Conservation (phyloP, 2,329 filamentous ascomycete genomes). For the Clonostachys rhizophaga region DNA sequence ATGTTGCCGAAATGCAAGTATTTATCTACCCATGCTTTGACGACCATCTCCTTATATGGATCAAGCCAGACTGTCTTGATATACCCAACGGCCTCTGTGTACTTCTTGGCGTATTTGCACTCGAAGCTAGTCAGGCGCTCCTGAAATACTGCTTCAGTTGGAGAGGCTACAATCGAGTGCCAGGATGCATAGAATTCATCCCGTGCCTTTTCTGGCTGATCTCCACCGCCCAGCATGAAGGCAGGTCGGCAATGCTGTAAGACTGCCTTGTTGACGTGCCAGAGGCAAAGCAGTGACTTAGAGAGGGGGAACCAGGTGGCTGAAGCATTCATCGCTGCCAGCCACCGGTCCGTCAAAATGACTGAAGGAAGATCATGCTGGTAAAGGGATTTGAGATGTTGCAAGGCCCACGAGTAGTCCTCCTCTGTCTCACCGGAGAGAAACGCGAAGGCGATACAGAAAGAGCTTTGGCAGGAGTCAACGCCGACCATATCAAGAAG, state of each 20-base stretch:
- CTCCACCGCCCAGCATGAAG: not conserved
- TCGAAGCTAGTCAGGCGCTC: constrained; percentile 7
- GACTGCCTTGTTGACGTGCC: constrained; percentile 10
- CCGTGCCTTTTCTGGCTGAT: constrained; percentile 1
- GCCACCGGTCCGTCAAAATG: constrained; percentile 10
- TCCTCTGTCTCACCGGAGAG: constrained; percentile 8
- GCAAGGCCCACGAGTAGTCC: constrained; percentile 11
- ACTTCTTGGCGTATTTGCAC: constrained; percentile 5
- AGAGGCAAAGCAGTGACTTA: constrained; percentile 7
- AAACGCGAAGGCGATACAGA: constrained; percentile 13
- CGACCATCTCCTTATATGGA: constrained; percentile 11
- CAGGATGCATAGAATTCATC: constrained; percentile 9
- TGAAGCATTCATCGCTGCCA: constrained; percentile 5
- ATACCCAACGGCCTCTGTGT: constrained; percentile 10
- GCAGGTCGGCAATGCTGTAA: constrained; percentile 3
- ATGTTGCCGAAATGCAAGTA: constrained; percentile 9
- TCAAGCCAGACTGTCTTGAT: constrained; percentile 9
- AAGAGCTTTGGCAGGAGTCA: constrained; percentile 9
- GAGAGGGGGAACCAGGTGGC: constrained; percentile 4
- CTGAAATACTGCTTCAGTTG: constrained; percentile 6
- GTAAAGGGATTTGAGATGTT: constrained; percentile 8
- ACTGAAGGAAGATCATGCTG: constrained; percentile 4
- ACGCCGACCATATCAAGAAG: constrained; percentile 12
- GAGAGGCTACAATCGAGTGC: constrained; percentile 9
- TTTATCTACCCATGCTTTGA: constrained; percentile 10